phyloP scores from a whole-genome alignment of 306 rosid genomes.

The Hippophae rhamnoides region DNA sequence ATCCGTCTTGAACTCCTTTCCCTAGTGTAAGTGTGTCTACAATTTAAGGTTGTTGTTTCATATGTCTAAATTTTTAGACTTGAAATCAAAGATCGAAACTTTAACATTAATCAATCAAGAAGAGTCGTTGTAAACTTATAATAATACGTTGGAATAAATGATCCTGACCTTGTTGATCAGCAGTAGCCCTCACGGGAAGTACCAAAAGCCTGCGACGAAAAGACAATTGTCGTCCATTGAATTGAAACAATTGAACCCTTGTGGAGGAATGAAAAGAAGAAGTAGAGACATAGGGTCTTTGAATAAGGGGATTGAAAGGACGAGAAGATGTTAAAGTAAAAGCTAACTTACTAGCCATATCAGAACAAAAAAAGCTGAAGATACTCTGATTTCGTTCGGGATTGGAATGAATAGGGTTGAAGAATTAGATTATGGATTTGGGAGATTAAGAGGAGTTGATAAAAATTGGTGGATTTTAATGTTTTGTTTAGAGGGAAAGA shows the following conservation, averaged over 20 bases:
- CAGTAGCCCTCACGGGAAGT: constrained; percentile 50
- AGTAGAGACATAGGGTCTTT: constrained; percentile 40
- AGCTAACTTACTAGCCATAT: constrained; percentile 63
- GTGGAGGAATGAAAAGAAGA: constrained; percentile 25
- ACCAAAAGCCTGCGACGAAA: constrained; percentile 41
- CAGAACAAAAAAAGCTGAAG: neutral
- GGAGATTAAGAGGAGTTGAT: neutral
- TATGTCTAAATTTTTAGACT: no score
- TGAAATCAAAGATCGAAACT: no score
- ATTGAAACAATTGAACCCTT: constrained; percentile 33
- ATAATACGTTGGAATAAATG: neutral
- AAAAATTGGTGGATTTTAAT: neutral
- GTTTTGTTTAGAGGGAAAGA: constrained; percentile 40
- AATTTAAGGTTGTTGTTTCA: no score
- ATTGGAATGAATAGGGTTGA: neutral
- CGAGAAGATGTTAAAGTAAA: constrained; percentile 39
- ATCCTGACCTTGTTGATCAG: constrained; percentile 64
- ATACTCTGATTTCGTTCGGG: neutral
- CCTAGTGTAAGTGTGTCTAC: no score
- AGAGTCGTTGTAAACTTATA: no score
- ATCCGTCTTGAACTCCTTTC: neutral
- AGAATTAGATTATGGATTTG: neutral
- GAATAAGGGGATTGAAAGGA: constrained; percentile 22
- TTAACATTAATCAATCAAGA: no score
- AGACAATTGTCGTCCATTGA: constrained; percentile 34